Base-by-base conservation (phyloP, 768 basidiomycete genomes). In the Phallus indusiatus region DNA sequence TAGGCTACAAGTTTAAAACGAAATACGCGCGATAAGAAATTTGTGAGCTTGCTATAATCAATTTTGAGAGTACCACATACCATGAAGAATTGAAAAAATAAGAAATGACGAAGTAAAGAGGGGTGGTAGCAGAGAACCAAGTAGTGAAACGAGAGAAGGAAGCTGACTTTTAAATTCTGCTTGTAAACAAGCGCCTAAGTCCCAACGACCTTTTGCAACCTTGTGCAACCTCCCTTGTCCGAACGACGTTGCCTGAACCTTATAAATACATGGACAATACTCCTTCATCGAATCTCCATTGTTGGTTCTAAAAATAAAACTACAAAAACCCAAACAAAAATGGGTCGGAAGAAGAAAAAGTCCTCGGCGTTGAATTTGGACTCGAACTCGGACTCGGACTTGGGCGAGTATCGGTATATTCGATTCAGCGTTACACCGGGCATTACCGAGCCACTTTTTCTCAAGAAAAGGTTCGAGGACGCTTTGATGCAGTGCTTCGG, bases 401-500 rank as follows among this genome's bases (percentile, higher is more conserved):
- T 10, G 42, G 42, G n/a, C 42, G 42, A 42, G n/a, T 66, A 75
- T 58, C 78, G 81, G 61, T 82, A 81, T 64, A 69, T 82, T 55
- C 76, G 74, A 22, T 70, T 82, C 55, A 64, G 74, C 5, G 61
- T 81, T 28, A 63, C 67, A 0, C 79, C 79, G 0, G 62, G 73
- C 0, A 68, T 66, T 18, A 21, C 67, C 21, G 80, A 83, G 24
- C 71, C 67, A 17, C 71, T 85, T 7, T 69, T 69, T 47, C 64
- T 86, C 24, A 72, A 84, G 18, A 84, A 81, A 67, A 60, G 73
- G 1, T 66, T 88, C 20, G 81, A 84, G 64, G 79, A 83, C 28
- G 74, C 78, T 0, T 70, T 87, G 46, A 55, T 71, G 8, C 78
- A 81, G 64, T 71, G 75, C 9, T 84, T 85, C 62, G 85, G 86